Conservation (phyloP, 2,329 filamentous ascomycete genomes). For the Aspergillus aculeatus region DNA sequence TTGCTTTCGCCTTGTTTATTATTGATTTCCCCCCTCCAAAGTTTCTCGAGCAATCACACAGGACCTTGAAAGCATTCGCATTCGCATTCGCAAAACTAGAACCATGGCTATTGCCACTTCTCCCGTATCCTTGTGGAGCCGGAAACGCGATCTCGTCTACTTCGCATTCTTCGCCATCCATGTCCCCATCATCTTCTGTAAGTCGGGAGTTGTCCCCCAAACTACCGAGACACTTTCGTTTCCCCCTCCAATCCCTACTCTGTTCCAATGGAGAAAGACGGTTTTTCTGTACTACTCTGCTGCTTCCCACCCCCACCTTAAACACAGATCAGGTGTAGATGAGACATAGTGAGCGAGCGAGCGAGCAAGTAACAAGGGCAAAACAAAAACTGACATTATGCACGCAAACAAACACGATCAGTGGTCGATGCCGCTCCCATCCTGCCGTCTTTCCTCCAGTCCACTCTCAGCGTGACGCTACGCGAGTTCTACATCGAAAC, state of each 20-base stretch:
- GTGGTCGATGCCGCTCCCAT: conserved; percentile 62
- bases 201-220: conserved; percentile 9
- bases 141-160: conserved; percentile 43
- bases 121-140: conserved; percentile 27
- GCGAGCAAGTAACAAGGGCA: neutral
- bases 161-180: conserved; percentile 63
- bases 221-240: neutral
- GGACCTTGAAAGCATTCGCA: neutral
- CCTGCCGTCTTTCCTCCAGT: conserved; percentile 54
- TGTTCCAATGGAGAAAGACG: neutral
- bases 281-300: neutral
- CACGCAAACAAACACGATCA: conserved; percentile 27
- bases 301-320: too few relatives aligned
- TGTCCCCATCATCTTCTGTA: conserved; percentile 62
- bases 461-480: conserved; percentile 50
- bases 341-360: neutral
- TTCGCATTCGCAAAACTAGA: neutral
- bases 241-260: neutral
- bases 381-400: neutral
- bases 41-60: neutral
- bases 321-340: neutral
- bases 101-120: conserved; percentile 8
- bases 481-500: conserved; percentile 59
- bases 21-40: too few relatives aligned
- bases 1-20: neutral